These are phyloP conservation scores for Fagopyrum homotropicum DNA, from an alignment of 148 eudicot species.

Conservation along the genomic window DNA sequence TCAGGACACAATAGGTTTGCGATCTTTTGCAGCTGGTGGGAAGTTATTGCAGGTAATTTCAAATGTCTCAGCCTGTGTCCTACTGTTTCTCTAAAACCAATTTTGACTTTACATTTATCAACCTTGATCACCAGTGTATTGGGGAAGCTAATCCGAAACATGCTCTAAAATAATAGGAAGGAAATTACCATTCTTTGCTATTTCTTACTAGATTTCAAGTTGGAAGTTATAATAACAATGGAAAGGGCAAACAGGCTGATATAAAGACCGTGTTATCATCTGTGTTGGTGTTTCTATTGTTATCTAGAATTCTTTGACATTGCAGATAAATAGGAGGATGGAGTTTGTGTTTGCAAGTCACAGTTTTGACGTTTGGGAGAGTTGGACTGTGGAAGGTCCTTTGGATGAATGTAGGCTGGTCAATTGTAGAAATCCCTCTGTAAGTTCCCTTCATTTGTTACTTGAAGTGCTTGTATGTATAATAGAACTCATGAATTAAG, in stretches of 20 bases:
- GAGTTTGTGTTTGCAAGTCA: conserved; percentile 99
- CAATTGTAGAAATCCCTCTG: conserved; percentile 85
- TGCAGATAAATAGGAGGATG: conserved; percentile 92
- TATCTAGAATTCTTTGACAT: not conserved
- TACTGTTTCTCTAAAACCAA: not conserved
- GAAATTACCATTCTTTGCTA: not conserved
- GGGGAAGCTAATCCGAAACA: not conserved
- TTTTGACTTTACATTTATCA: not conserved
- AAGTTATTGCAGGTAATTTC: conserved; percentile 86
- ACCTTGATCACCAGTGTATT: not conserved
- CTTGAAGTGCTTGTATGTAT: not conserved
- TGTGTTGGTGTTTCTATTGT: not conserved
- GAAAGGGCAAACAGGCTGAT: not conserved
- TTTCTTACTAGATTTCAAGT: not conserved
- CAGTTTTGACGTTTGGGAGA: conserved; percentile 98
- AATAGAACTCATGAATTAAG: not conserved
- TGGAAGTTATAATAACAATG: not conserved
- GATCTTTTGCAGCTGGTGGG: conserved; percentile 97
- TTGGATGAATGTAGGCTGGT: conserved; percentile 86
- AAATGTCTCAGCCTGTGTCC: not conserved
- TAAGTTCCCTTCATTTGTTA: conserved; percentile 23
- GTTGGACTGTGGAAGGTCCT: conserved; percentile 91
- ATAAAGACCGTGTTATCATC: not conserved
- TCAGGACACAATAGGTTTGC: conserved; percentile 86
- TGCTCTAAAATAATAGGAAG: not conserved